These are phyloP conservation scores for Termitomyces sp. DNA, from an alignment of 768 basidiomycete genomes.

Conservation along the genomic window DNA sequence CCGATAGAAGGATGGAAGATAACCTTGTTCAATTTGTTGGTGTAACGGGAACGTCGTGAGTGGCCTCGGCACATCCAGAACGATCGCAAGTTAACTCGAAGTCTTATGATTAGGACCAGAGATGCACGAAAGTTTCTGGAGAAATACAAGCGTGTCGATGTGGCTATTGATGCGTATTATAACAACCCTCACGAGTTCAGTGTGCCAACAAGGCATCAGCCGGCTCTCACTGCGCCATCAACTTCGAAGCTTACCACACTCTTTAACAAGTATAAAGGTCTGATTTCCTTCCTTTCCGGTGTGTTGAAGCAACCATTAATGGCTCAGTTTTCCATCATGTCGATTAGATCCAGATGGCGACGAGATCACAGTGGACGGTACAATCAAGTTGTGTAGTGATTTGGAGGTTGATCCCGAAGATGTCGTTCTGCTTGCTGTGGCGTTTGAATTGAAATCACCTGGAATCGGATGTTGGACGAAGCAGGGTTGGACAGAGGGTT, in stretches of 20 bases:
- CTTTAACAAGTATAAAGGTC: slow-evolving; percentile 71
- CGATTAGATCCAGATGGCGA: slow-evolving; percentile 51
- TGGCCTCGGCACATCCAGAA: slow-evolving; percentile 13
- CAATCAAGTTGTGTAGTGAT: slow-evolving; percentile 71
- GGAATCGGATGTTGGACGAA: slow-evolving; percentile 66
- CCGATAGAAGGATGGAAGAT: slow-evolving; percentile 43
- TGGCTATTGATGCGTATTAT: slow-evolving; percentile 72
- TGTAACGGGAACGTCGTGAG: slow-evolving; percentile 71
- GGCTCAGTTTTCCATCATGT: not conserved
- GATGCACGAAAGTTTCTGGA: slow-evolving; percentile 70
- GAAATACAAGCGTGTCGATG: slow-evolving; percentile 63
- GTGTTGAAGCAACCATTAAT: slow-evolving; percentile 1
- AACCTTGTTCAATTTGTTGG: slow-evolving; percentile 53
- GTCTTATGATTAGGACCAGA: slow-evolving; percentile 29
- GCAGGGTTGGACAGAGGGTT: slow-evolving; percentile 75
- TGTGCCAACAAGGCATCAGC: slow-evolving; percentile 17
- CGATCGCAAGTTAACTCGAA: slow-evolving; percentile 24
- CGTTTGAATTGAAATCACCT: slow-evolving; percentile 76
- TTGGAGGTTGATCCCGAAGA: slow-evolving; percentile 71
- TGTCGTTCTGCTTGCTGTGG: slow-evolving; percentile 76
- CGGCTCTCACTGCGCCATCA: slow-evolving; percentile 30
- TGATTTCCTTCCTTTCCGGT: slow-evolving; percentile 5
- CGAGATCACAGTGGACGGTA: slow-evolving; percentile 74
- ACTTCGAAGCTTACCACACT: slow-evolving; percentile 49
- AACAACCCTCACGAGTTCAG: slow-evolving; percentile 42